Conservation (phyloP, 2,329 filamentous ascomycete species). For the Sclerotinia subarctica region DNA sequence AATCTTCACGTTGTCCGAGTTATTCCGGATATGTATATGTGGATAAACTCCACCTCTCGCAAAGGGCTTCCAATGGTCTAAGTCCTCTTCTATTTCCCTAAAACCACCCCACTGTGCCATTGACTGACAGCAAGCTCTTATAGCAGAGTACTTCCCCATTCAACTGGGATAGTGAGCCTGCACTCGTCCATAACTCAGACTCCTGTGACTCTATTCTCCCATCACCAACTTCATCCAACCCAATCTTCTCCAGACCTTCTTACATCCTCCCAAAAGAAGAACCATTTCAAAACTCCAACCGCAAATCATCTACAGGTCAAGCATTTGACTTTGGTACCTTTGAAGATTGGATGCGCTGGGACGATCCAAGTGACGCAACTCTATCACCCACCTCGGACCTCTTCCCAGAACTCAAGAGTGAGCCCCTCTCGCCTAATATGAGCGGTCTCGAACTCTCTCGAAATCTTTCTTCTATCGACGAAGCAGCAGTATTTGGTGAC, state of each 20-base stretch:
- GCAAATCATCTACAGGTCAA: conserved; percentile 28
- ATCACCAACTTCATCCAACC: conserved; percentile 31
- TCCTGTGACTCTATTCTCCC: conserved; percentile 34
- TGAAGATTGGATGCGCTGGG: conserved; percentile 38
- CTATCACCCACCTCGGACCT: conserved; percentile 33
- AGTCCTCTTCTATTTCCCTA: too few species aligned
- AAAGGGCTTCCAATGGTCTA: not conserved
- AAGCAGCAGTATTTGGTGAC: conserved; percentile 32
- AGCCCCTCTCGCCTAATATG: conserved; percentile 33
- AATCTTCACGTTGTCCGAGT: not conserved
- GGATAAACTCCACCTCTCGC: not conserved
- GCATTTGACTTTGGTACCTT: conserved; percentile 34
- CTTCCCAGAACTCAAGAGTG: conserved; percentile 35
- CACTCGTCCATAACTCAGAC: conserved; percentile 28
- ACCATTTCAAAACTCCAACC: conserved; percentile 13
- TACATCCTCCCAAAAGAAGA: conserved; percentile 29
- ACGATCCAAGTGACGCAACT: conserved; percentile 33
- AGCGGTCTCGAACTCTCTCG: conserved; percentile 28
- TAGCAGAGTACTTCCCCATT: conserved; percentile 24
- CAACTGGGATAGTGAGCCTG: conserved; percentile 30
- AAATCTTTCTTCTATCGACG: conserved; percentile 26
- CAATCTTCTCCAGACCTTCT: conserved; percentile 24
- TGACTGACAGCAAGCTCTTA: not conserved
- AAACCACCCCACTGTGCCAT: not conserved
- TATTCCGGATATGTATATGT: not conserved